Evolutionary conservation across 148 eudicot species (phyloP), one percentile per base, ranked within the genome.

Genomic region (Cornus florida): DNA sequence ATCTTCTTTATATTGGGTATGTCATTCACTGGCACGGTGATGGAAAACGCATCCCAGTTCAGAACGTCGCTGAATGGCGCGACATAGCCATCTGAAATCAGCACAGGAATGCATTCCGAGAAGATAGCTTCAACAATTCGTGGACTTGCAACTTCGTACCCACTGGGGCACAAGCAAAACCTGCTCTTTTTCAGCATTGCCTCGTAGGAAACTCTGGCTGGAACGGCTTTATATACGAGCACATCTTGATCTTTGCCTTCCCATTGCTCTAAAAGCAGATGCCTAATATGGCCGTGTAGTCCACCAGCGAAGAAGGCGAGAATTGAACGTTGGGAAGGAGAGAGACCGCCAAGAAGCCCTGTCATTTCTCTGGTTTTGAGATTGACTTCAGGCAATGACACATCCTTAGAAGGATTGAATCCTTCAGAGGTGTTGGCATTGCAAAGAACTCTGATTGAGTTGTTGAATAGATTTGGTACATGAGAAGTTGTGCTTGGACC

Each of bases 391-490:
- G 92, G 91, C 74, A 92, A 31, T 11, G 97, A 60, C 5, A 78
- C 90, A 69, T 92, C 97, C 66, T 85, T 88, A 7, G 71, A 59
- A 10, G 97, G 94, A 57, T 86, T 84, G 86, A 92, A 92, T 5
- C 97, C 97, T 77, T 92, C 94, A 0, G 92, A 86, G 1, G 88
- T 86, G 73, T 92, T 92, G 28, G 97, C 97, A 69, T 92, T 92
- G 86, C 94, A 92, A 14, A 92, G 78, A 0, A 86, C 97, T 84
- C 97, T 83, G 24, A 92, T 90, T 70, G 92, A 88, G 75, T 85
- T 92, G 68, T 88, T 87, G 89, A 75, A 90, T 0, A 89, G 75
- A 38, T 84, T 41, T 8, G 97, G 92, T 5, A 77, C 91, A 28
- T 87, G 85, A 0, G 84, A 66, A 10, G 80, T 79, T 16, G 91